These are phyloP conservation scores for Fraxinus quadrangulata DNA, from an alignment of 257 asterid species.

Conservation along the genomic window DNA sequence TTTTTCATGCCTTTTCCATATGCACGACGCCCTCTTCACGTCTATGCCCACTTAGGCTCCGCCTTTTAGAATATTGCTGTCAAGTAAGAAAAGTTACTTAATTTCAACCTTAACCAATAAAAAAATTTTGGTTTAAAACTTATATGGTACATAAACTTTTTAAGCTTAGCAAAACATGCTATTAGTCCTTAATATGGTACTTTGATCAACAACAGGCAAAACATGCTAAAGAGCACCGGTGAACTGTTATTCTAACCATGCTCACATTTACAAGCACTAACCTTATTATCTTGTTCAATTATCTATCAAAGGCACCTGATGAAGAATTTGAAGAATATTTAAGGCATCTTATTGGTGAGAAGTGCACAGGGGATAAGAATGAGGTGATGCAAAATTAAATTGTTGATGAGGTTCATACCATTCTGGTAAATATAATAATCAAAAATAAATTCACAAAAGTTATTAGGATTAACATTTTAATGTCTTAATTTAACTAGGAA, in stretches of 20 bases:
- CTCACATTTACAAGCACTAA: neutral
- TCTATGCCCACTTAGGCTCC: no score
- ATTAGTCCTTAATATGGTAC: no score
- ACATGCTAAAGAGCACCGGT: no score
- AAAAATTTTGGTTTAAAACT: no score
- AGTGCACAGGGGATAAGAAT: slow-evolving; percentile 80
- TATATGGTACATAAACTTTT: no score
- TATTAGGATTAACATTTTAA: neutral
- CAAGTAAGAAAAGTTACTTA: no score
- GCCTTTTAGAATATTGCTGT: no score
- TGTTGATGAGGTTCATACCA: slow-evolving; percentile 17
- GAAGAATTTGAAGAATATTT: slow-evolving; percentile 95
- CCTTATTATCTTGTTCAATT: slow-evolving; percentile 8
- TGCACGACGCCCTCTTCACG: no score
- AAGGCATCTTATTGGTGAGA: slow-evolving; percentile 78
- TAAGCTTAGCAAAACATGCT: no score
- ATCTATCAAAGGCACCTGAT: slow-evolving; percentile 76
- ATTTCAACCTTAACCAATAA: neutral
- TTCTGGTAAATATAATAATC: neutral
- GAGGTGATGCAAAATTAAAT: slow-evolving; percentile 51
- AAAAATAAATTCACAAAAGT: neutral
- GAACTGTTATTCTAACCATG: no score
- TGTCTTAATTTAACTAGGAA: neutral
- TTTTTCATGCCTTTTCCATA: no score
- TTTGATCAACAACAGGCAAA: no score